phyloP scores from a whole-genome alignment of 768 basidiomycete species.

The Exidia glandulosa region DNA sequence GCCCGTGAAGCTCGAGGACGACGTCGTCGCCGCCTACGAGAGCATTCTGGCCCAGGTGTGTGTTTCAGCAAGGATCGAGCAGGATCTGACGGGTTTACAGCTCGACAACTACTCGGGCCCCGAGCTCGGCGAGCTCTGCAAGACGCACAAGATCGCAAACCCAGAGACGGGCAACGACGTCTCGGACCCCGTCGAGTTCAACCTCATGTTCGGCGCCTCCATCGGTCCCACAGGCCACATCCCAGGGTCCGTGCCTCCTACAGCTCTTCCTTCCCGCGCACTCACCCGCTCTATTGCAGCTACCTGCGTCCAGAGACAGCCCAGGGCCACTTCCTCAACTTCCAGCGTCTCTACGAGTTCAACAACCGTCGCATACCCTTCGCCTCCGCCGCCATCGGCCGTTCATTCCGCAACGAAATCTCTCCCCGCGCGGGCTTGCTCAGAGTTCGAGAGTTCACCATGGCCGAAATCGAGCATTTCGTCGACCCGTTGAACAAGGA shows the following conservation, averaged over 20 bases:
- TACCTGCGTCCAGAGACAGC: conserved; percentile 97
- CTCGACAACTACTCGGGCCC: conserved; percentile 90
- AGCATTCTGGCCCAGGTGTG: conserved; percentile 76
- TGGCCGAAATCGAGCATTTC: conserved; percentile 99
- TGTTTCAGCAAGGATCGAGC: conserved; percentile 2
- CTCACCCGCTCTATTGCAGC: conserved; percentile 31
- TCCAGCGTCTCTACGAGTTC: conserved; percentile 91
- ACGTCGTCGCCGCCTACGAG: conserved; percentile 67
- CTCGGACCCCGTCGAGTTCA: conserved; percentile 88
- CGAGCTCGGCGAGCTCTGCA: conserved; percentile 79
- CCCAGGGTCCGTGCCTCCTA: conserved; percentile 65
- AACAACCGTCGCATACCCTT: conserved; percentile 96
- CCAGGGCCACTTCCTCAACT: conserved; percentile 98
- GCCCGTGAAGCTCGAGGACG: conserved; percentile 65
- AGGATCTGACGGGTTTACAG: conserved; percentile 25
- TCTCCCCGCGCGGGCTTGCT: conserved; percentile 92
- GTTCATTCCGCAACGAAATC: conserved; percentile 96
- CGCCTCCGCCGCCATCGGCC: conserved; percentile 93
- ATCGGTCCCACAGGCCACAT: conserved; percentile 95
- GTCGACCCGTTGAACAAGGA: conserved; percentile 91
- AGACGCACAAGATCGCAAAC: conserved; percentile 68
- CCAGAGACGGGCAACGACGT: conserved; percentile 92
- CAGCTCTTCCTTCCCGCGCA: neutral
- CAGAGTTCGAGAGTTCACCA: conserved; percentile 96
- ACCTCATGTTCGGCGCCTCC: conserved; percentile 96